Conservation (phyloP, 2,329 filamentous ascomycete genomes). For the Didymella segeticola region DNA sequence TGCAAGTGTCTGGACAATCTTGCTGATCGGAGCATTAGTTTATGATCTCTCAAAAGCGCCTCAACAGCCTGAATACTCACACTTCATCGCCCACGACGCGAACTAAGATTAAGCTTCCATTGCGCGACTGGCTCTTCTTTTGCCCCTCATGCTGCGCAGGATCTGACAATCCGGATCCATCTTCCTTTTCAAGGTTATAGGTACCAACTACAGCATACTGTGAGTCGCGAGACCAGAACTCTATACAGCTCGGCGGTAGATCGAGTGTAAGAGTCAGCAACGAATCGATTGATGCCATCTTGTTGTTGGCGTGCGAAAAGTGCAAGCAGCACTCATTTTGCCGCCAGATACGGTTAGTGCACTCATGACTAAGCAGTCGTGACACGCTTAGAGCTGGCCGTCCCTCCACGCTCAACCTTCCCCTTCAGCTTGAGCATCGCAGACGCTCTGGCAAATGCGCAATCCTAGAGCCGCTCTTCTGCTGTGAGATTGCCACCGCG, state of each 20-base stretch:
- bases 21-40: slow-evolving; percentile 16
- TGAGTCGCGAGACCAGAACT: slow-evolving; percentile 69
- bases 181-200: slow-evolving; percentile 71
- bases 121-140: slow-evolving; percentile 65
- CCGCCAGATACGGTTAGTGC: slow-evolving; percentile 25
- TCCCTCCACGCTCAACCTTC: background rate
- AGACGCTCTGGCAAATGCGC: too few species aligned
- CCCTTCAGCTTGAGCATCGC: background rate
- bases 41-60: background rate
- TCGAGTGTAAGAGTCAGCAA: slow-evolving; percentile 63
- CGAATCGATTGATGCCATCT: slow-evolving; percentile 51
- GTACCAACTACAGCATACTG: slow-evolving; percentile 81
- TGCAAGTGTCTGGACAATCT: slow-evolving; percentile 63
- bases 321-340: slow-evolving; percentile 8
- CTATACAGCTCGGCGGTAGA: slow-evolving; percentile 78
- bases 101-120: slow-evolving; percentile 76
- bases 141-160: slow-evolving; percentile 26
- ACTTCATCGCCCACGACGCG: slow-evolving; percentile 59
- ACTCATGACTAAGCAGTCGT: slow-evolving; percentile 23
- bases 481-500: background rate
- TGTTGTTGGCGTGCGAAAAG: slow-evolving; percentile 11
- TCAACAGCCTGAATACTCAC: slow-evolving; percentile 56
- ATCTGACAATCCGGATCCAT: slow-evolving; percentile 35
- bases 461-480: background rate
- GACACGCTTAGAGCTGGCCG: background rate